Evolutionary conservation across 495 filamentous ascomycete genomes (phyloP), one percentile per base, ranked within the genome.

Genomic region (Paragyromitra xinjiangensis): DNA sequence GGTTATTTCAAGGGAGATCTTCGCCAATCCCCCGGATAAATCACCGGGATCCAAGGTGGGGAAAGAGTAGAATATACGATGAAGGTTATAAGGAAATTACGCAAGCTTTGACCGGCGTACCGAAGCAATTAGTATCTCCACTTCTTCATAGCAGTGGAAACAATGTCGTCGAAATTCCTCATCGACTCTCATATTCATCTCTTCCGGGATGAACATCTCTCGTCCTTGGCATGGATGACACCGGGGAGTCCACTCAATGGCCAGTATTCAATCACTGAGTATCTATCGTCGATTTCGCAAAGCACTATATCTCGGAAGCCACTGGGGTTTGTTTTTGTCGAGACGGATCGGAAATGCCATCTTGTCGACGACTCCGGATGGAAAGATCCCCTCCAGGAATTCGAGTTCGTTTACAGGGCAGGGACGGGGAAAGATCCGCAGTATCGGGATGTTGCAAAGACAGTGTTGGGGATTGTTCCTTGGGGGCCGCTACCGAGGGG

Each of bases 141-240:
- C 44, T 12, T 14, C 9, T 56, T 22, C 4, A 56, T 22, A 45
- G 22, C 22, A 11, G 12, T 14, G 4, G 19, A 73, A 40, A 16
- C 22, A 22, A 37, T 16, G 11, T 42, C 73, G 6, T 65, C 39
- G 34, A 78, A 69, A 39, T 78, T 75, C 39, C 88, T 94, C 66
- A 86, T 97, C 69, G 94, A 97, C 85, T 91, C 93, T 8, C 94
- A 97, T 85, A 90, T 97, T 84, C 94, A 97, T 84, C 90, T 96
- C 82, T 95, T 89, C 84, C 90, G 91, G 73, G 82, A 85, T 64
- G 87, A 89, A 45, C 91, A 94, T 76, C 82, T 91, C 42, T 73
- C 84, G 61, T 87, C 87, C 34, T 85, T 94, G 55, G 83, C 88
- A 69, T 97, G 93, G 93, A 82, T 81, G 77, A 87, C 87, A 75